phyloP scores from a whole-genome alignment of 495 filamentous ascomycete species.

The Apodospora peruviana region DNA sequence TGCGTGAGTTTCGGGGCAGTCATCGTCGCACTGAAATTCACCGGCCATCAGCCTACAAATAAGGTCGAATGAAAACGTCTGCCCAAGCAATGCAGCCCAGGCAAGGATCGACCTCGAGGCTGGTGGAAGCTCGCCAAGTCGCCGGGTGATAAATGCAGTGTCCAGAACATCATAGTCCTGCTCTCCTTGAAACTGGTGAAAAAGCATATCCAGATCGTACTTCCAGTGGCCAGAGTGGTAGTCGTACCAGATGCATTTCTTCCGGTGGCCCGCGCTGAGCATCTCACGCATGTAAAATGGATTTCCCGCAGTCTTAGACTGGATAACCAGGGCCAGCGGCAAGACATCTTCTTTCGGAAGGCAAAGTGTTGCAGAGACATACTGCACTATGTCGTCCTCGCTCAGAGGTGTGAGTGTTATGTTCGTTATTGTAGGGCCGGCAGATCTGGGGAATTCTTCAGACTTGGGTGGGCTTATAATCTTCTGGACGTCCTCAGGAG shows the following conservation, averaged over 20 bases:
- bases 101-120: constrained; percentile 69
- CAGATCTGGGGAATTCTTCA: constrained; percentile 41
- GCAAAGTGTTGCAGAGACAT: constrained; percentile 70
- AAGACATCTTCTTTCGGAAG: constrained; percentile 53
- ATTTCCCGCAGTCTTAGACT: constrained; percentile 77
- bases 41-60: constrained; percentile 71
- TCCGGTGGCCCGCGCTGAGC: constrained; percentile 80
- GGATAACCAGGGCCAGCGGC: constrained; percentile 64
- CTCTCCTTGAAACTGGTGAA: constrained; percentile 71
- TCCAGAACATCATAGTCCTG: constrained; percentile 73
- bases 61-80: constrained; percentile 71
- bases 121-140: constrained; percentile 68
- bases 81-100: constrained; percentile 80
- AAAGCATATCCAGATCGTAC: constrained; percentile 78
- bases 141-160: constrained; percentile 69
- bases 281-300: constrained; percentile 88
- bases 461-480: constrained; percentile 41
- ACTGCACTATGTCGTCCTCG: constrained; percentile 70
- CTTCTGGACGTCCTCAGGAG: constrained; percentile 37
- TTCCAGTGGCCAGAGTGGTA: constrained; percentile 74
- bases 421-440: constrained; percentile 50
- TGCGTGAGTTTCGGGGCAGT: constrained; percentile 16
- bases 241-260: constrained; percentile 81
- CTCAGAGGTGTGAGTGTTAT: constrained; percentile 61
- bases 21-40: constrained; percentile 53